phyloP scores from a whole-genome alignment of 2,329 filamentous ascomycete genomes.

The Claviceps arundinis region DNA sequence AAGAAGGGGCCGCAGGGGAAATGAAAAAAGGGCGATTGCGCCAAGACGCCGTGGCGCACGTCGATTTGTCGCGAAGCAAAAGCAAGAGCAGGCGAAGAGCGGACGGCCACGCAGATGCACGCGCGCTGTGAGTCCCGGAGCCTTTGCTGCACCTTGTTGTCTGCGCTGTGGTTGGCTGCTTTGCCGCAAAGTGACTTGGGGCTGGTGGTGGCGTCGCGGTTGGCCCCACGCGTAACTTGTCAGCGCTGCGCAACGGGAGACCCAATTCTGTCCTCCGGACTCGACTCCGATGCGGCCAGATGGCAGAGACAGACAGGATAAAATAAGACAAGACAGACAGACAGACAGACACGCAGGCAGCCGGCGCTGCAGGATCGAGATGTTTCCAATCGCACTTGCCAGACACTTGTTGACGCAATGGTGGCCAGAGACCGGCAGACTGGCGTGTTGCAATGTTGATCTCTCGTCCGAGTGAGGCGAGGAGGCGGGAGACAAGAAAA shows the following conservation, averaged over 20 bases:
- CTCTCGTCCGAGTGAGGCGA: neutral
- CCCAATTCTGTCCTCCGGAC: neutral
- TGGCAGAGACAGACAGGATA: too few species aligned
- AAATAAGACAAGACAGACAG: too few species aligned
- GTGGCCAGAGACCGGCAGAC: neutral
- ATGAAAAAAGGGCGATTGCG: neutral
- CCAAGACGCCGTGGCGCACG: neutral
- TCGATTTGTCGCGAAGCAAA: neutral
- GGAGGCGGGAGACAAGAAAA: neutral
- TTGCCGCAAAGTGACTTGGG: neutral
- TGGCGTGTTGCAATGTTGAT: neutral
- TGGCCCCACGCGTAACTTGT: constrained; percentile 1
- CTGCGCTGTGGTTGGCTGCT: neutral
- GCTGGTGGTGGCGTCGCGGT: neutral
- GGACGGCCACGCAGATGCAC: neutral
- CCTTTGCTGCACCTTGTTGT: neutral
- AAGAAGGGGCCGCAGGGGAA: neutral
- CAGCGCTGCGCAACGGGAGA: neutral
- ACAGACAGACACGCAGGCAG: too few species aligned
- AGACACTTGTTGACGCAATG: neutral
- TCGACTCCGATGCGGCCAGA: neutral
- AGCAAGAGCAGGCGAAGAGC: neutral
- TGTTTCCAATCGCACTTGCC: neutral
- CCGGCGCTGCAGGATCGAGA: too few species aligned
- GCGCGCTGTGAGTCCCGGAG: neutral